phyloP scores from a whole-genome alignment of 768 basidiomycete species.

The Suillus variegatus region DNA sequence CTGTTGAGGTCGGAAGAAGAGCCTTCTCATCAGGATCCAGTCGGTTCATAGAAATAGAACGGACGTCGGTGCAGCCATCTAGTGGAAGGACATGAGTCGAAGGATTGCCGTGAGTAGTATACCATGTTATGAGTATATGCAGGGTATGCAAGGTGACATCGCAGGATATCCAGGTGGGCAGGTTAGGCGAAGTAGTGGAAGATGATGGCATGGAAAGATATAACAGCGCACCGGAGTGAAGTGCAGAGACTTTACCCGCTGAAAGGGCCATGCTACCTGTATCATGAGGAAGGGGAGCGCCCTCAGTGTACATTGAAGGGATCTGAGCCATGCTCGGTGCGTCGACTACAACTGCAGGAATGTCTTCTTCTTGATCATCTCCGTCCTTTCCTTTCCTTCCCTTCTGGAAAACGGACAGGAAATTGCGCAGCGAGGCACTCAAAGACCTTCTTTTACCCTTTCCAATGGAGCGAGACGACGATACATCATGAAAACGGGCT shows the following conservation, averaged over 20 bases:
- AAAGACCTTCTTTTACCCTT: constrained; percentile 53
- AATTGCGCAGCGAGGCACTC: constrained; percentile 62
- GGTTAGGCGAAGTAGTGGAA: constrained; percentile 21
- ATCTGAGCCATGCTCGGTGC: constrained; percentile 2
- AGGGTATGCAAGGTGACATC: constrained; percentile 36
- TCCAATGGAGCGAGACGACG: constrained; percentile 20
- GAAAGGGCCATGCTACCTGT: constrained; percentile 4
- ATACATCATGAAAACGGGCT: constrained; percentile 15
- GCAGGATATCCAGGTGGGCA: constrained; percentile 55
- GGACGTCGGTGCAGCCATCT: constrained; percentile 59
- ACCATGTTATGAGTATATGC: constrained; percentile 51
- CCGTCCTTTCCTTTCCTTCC: constrained; percentile 40
- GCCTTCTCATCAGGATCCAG: constrained; percentile 45
- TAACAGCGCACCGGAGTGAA: constrained; percentile 37
- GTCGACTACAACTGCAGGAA: constrained; percentile 14
- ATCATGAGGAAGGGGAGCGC: background rate
- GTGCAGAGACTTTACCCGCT: background rate
- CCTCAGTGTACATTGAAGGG: background rate
- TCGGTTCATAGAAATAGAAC: constrained; percentile 49
- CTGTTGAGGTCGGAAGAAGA: constrained; percentile 38
- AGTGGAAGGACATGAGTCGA: constrained; percentile 50
- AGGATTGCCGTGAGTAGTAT: constrained; percentile 41
- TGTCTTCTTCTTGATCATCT: constrained; percentile 25
- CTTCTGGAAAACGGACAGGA: constrained; percentile 65
- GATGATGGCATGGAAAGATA: constrained; percentile 44